These are phyloP conservation scores for Bjerkandera adusta DNA, from an alignment of 1,284 basidiomycete genomes.

Conservation along the genomic window DNA sequence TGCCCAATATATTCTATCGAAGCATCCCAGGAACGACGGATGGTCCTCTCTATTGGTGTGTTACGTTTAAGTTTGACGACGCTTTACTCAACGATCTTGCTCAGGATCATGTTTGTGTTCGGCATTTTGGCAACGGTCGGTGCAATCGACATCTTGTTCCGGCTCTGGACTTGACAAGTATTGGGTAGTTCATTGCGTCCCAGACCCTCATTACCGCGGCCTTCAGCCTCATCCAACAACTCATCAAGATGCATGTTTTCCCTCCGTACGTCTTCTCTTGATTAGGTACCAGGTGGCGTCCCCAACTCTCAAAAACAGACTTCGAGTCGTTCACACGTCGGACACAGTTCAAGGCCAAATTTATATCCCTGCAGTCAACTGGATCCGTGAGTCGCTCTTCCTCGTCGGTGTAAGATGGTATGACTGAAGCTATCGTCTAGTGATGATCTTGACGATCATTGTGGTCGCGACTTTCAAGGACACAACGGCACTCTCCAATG, in stretches of 20 bases:
- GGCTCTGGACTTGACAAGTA: neutral
- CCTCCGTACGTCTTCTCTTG: conserved; percentile 36
- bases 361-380: conserved; percentile 64
- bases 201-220: conserved; percentile 71
- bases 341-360: conserved; percentile 62
- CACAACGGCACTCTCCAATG: conserved; percentile 46
- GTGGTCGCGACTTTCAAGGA: conserved; percentile 58
- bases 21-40: conserved; percentile 56
- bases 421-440: conserved; percentile 17
- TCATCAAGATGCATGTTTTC: conserved; percentile 58
- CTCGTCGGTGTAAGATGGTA: neutral
- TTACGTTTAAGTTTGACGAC: too few relatives aligned
- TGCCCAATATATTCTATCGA: conserved; percentile 59
- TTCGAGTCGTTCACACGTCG: conserved; percentile 59
- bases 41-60: conserved; percentile 54
- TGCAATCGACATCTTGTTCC: conserved; percentile 1
- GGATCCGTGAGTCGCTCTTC: conserved; percentile 32
- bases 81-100: neutral
- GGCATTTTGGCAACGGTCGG: conserved; percentile 61
- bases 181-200: conserved; percentile 49
- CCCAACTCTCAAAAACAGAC: conserved; percentile 19
- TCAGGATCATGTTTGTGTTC: conserved; percentile 59
- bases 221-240: conserved; percentile 63
- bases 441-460: conserved; percentile 57
- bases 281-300: too few relatives aligned